phyloP scores from a whole-genome alignment of 2,329 filamentous ascomycete genomes.

The Diplocarpon rosae region DNA sequence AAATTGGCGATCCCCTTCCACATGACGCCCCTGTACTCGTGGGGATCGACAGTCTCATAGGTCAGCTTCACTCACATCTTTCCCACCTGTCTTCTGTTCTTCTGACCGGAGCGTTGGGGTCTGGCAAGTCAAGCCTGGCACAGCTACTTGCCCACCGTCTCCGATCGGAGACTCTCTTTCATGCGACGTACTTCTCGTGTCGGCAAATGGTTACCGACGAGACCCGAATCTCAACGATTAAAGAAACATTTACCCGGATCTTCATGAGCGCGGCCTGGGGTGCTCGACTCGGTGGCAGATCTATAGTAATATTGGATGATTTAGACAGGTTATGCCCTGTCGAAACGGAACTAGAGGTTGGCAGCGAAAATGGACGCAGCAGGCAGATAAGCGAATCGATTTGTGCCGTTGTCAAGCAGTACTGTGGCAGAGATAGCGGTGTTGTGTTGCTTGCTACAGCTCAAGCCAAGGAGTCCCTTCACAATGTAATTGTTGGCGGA shows the following conservation, averaged over 20 bases:
- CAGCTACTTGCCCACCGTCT: slow-evolving; percentile 66
- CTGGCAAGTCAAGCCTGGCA: slow-evolving; percentile 77
- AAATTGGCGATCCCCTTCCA: slow-evolving; percentile 44
- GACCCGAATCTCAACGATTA: slow-evolving; percentile 78
- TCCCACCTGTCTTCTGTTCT: slow-evolving; percentile 81
- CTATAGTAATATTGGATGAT: slow-evolving; percentile 83
- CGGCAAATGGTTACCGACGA: slow-evolving; percentile 84
- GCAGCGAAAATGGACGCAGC: slow-evolving; percentile 86
- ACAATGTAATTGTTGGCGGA: slow-evolving; percentile 80
- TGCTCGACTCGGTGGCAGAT: slow-evolving; percentile 70
- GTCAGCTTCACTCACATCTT: slow-evolving; percentile 63
- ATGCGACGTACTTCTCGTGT: slow-evolving; percentile 78
- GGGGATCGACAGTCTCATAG: slow-evolving; percentile 69
- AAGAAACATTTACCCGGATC: slow-evolving; percentile 71
- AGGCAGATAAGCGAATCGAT: slow-evolving; percentile 86
- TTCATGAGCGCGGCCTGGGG: slow-evolving; percentile 92
- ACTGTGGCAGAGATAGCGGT: slow-evolving; percentile 67
- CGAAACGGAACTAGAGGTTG: slow-evolving; percentile 89
- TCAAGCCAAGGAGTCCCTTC: slow-evolving; percentile 83
- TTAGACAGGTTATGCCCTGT: slow-evolving; percentile 85
- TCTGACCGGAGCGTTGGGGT: slow-evolving; percentile 77
- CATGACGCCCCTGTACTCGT: slow-evolving; percentile 52
- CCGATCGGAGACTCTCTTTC: slow-evolving; percentile 62
- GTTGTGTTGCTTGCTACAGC: slow-evolving; percentile 85
- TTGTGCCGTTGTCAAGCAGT: slow-evolving; percentile 70